A percentile compares a stretch with the other conserved stretches of the same genome.
These are phyloP conservation scores for Beauveria rudraprayagi DNA, from an alignment of 2,329 filamentous ascomycete species.

Conservation along the genomic window DNA sequence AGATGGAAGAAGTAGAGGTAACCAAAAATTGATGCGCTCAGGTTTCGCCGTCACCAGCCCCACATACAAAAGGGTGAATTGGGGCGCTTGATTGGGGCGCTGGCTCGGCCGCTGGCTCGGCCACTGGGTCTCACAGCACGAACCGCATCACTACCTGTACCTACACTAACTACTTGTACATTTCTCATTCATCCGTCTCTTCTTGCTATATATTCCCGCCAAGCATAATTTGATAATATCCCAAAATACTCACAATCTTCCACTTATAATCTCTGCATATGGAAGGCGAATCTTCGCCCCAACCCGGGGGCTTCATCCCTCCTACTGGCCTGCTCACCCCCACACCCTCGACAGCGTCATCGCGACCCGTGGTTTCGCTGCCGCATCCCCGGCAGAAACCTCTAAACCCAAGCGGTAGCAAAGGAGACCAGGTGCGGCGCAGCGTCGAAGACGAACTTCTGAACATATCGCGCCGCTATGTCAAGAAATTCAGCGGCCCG, in stretches of 20 bases:
- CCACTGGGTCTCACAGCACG: not conserved
- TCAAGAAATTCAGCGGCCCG: slow-evolving; percentile 47
- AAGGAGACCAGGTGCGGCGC: slow-evolving; percentile 52
- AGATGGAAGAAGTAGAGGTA: not conserved
- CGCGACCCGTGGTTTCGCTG: slow-evolving; percentile 30
- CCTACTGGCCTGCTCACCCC: slow-evolving; percentile 42
- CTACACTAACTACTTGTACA: not conserved
- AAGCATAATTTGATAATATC: not conserved
- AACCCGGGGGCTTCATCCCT: slow-evolving; percentile 46
- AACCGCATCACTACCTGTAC: not conserved
- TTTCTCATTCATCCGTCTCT: not conserved
- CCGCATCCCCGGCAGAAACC: slow-evolving; percentile 48
- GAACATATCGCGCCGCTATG: slow-evolving; percentile 48
- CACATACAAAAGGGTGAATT: slow-evolving; percentile 10
- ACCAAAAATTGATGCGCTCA: slow-evolving; percentile 5
- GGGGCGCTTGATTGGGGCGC: slow-evolving; percentile 1
- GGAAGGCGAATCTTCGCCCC: slow-evolving; percentile 17
- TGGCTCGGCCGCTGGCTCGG: not conserved
- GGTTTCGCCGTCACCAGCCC: not conserved
- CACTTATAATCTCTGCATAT: slow-evolving; percentile 12
- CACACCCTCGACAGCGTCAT: slow-evolving; percentile 42
- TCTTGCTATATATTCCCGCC: no score
- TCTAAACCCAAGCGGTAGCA: slow-evolving; percentile 47
- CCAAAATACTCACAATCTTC: no score
- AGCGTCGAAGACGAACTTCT: slow-evolving; percentile 47